Evolutionary conservation across 305 asterid genomes (phyloP).

Genomic region (Fraxinus sp.): DNA sequence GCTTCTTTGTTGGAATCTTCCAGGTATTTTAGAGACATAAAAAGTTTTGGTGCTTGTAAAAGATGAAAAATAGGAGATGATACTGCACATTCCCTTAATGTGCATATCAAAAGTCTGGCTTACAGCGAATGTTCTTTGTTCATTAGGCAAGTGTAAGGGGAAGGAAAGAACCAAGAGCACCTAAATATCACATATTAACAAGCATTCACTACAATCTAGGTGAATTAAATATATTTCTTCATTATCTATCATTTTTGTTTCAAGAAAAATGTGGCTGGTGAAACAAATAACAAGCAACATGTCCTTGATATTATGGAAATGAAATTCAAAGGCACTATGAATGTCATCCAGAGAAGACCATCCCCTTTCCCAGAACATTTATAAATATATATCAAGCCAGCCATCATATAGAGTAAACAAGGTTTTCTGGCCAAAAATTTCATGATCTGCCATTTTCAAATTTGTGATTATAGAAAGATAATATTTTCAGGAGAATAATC

Average conservation of each 20-base stretch:
- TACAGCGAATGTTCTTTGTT: background rate
- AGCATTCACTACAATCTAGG: background rate
- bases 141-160: background rate
- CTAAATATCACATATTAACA: background rate
- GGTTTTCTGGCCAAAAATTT: background rate
- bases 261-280: background rate
- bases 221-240: background rate
- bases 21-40: conserved; percentile 2
- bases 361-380: background rate
- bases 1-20: background rate
- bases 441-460: background rate
- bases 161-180: conserved; percentile 2
- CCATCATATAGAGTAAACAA: background rate
- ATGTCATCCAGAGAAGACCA: background rate
- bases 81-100: background rate
- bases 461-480: background rate
- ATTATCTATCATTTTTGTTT: background rate
- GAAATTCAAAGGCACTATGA: background rate
- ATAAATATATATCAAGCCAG: background rate
- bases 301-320: background rate
- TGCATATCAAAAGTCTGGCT: background rate
- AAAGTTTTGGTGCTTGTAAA: background rate
- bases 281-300: background rate
- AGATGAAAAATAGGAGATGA: conserved; percentile 8
- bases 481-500: background rate